Evolutionary conservation across 495 filamentous ascomycete genomes (phyloP).

Genomic region (Hapsidospora chrysogenum): DNA sequence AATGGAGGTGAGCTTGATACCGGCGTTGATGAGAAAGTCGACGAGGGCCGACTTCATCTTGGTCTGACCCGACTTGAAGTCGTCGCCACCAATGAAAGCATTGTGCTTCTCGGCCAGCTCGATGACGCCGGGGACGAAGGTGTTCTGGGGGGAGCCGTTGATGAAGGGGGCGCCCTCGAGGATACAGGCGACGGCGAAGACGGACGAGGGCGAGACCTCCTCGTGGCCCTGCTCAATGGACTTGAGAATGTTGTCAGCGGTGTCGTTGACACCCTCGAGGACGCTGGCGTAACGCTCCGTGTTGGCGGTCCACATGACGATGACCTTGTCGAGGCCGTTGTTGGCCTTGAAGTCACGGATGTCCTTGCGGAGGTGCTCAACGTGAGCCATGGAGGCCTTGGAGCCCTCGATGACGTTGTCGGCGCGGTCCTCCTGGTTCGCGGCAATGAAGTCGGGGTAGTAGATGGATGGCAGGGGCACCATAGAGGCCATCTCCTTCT

Average conservation of each 20-base stretch:
- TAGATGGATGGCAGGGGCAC: slow-evolving; percentile 88
- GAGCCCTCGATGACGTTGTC: slow-evolving; percentile 75
- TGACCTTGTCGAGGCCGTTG: slow-evolving; percentile 83
- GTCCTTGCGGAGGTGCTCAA: slow-evolving; percentile 86
- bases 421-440: slow-evolving; percentile 94
- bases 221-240: slow-evolving; percentile 73
- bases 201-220: slow-evolving; percentile 83
- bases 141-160: slow-evolving; percentile 98
- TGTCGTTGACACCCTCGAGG: slow-evolving; percentile 83
- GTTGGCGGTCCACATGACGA: slow-evolving; percentile 98
- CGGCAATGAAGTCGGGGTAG: slow-evolving; percentile 98
- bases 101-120: slow-evolving; percentile 74
- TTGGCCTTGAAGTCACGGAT: slow-evolving; percentile 87
- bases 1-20: slow-evolving; percentile 98
- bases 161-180: slow-evolving; percentile 87
- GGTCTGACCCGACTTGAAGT: slow-evolving; percentile 99
- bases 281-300: slow-evolving; percentile 93
- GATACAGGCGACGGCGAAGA: slow-evolving; percentile 90
- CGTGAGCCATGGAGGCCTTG: slow-evolving; percentile 72
- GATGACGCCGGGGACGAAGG: slow-evolving; percentile 86
- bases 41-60: slow-evolving; percentile 99
- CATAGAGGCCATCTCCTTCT: slow-evolving; percentile 84
- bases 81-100: slow-evolving; percentile 92
- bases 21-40: slow-evolving; percentile 95
- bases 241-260: slow-evolving; percentile 79